Evolutionary conservation across 2,329 filamentous ascomycete genomes (phyloP).

Genomic region (Talaromyces sp.): DNA sequence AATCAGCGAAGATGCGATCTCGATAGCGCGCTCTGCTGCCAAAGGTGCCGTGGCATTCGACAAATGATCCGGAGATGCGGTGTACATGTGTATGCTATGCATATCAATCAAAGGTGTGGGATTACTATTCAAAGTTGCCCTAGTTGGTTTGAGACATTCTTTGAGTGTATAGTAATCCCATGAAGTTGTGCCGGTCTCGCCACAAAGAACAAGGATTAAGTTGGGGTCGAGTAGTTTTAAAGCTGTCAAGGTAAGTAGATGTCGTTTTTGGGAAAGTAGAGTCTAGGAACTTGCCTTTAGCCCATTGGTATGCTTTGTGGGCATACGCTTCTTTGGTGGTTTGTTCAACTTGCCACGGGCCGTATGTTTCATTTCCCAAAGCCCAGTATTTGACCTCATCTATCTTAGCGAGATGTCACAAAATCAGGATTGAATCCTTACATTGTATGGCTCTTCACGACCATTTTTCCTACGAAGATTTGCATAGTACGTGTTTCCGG

Average conservation of each 20-base stretch:
- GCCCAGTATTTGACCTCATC: slow-evolving; percentile 72
- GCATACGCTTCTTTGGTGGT: slow-evolving; percentile 57
- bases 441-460: slow-evolving; percentile 68
- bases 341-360: slow-evolving; percentile 56
- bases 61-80: slow-evolving; percentile 52
- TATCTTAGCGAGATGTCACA: slow-evolving; percentile 1
- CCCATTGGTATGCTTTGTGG: slow-evolving; percentile 56
- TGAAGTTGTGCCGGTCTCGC: slow-evolving; percentile 60
- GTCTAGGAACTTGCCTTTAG: slow-evolving; percentile 39
- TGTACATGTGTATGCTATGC: slow-evolving; percentile 79
- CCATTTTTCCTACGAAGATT: slow-evolving; percentile 74
- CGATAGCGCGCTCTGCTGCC: slow-evolving; percentile 67
- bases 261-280: background rate
- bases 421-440: slow-evolving; percentile 17
- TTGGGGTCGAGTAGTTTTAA: slow-evolving; percentile 54
- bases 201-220: slow-evolving; percentile 68
- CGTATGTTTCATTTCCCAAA: slow-evolving; percentile 68
- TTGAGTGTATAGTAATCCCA: slow-evolving; percentile 74
- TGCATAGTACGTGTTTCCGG: slow-evolving; percentile 72
- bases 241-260: slow-evolving; percentile 18
- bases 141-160: slow-evolving; percentile 54
- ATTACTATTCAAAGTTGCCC: slow-evolving; percentile 37
- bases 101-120: slow-evolving; percentile 59
- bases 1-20: slow-evolving; percentile 63
- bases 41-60: slow-evolving; percentile 60